Evolutionary conservation across 495 filamentous ascomycete genomes (phyloP).

Genomic region (Aspergillus nidulans): DNA sequence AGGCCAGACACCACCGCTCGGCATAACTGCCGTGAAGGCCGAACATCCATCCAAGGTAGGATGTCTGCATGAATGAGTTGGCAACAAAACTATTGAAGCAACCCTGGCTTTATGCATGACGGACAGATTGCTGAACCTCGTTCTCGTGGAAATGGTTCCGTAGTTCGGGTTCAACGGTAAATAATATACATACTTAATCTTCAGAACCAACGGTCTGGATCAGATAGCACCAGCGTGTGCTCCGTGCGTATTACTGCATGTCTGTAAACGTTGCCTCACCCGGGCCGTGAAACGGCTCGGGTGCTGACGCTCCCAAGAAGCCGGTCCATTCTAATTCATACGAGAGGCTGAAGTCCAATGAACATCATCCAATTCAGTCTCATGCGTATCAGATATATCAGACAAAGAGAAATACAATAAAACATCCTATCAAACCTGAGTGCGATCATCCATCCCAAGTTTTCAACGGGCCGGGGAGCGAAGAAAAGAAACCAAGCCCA

Average conservation of each 20-base stretch:
- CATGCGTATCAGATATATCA: neutral
- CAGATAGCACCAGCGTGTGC: too few relatives aligned
- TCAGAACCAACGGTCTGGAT: too few relatives aligned
- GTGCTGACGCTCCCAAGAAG: neutral
- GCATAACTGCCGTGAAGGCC: neutral
- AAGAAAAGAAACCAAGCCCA: conserved; percentile 15
- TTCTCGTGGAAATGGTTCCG: neutral
- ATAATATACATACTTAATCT: neutral
- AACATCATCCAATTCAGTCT: neutral
- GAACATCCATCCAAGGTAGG: neutral
- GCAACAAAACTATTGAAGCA: neutral
- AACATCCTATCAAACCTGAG: conserved; percentile 3
- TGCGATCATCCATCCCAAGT: conserved; percentile 1
- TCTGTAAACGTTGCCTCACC: neutral
- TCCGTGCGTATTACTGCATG: too few relatives aligned
- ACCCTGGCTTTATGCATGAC: neutral
- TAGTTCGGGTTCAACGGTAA: too few relatives aligned
- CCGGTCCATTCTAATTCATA: neutral
- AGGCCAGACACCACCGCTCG: neutral
- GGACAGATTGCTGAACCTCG: neutral
- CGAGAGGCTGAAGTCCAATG: too few relatives aligned
- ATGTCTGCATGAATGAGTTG: neutral
- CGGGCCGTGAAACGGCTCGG: too few relatives aligned
- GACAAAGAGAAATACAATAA: conserved; percentile 3
- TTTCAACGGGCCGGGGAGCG: neutral